Evolutionary conservation across 192 early-diverging fungal species (phyloP).

Genomic region (Oehlia diaphana): DNA sequence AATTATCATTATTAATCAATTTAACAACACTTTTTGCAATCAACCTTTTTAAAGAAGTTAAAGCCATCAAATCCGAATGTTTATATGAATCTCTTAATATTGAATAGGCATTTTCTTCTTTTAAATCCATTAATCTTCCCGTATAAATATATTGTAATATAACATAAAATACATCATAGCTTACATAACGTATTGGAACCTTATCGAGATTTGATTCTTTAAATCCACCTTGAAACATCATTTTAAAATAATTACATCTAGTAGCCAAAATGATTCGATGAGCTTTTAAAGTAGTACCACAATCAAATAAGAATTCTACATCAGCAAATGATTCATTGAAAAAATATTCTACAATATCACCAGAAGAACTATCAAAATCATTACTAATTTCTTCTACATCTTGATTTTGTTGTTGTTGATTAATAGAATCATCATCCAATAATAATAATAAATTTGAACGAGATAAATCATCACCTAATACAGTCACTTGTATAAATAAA

Average conservation of each 20-base stretch:
- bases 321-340: background rate
- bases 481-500: background rate
- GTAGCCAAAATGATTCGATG: conserved; percentile 14
- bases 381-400: background rate
- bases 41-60: background rate
- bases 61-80: background rate
- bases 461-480: background rate
- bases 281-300: conserved; percentile 3
- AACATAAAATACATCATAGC: background rate
- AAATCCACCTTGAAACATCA: background rate
- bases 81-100: background rate
- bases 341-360: conserved; percentile 1
- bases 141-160: conserved; percentile 1
- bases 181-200: background rate
- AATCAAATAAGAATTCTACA: conserved; percentile 22
- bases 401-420: background rate
- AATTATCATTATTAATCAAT: conserved; percentile 4
- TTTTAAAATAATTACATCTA: conserved; percentile 1
- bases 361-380: background rate
- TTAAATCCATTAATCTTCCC: background rate
- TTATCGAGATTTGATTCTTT: background rate
- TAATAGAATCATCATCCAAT: background rate
- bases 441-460: background rate
- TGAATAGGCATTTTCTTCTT: background rate
- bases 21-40: background rate